Evolutionary conservation across 2,329 filamentous ascomycete genomes (phyloP).

Genomic region (Metarhizium album): DNA sequence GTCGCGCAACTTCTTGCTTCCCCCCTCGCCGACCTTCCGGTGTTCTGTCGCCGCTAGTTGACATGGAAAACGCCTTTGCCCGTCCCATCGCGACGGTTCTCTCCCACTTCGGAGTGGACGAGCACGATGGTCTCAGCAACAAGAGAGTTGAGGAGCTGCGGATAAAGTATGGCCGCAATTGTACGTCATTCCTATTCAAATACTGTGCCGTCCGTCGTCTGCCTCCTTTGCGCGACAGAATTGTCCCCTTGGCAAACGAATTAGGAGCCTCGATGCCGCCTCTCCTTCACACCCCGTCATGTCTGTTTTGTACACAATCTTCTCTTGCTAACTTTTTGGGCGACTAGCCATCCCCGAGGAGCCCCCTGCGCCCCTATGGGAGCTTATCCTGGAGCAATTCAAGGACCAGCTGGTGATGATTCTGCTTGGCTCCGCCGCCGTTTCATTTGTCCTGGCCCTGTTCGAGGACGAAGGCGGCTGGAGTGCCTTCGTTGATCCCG

Average conservation of each 20-base stretch:
- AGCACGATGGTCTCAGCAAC: conserved; percentile 44
- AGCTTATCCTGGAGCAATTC: conserved; percentile 96
- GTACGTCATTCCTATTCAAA: conserved; percentile 29
- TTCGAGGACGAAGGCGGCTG: conserved; percentile 90
- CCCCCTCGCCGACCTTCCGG: conserved; percentile 1
- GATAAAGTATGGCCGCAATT: conserved; percentile 54
- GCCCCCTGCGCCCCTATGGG: conserved; percentile 89
- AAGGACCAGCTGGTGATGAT: conserved; percentile 98
- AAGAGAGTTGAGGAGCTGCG: conserved; percentile 45
- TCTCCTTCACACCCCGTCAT: neutral
- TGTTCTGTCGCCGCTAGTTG: conserved; percentile 10
- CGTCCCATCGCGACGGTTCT: conserved; percentile 48
- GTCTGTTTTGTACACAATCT: conserved; percentile 2
- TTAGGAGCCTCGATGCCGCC: neutral
- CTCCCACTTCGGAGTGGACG: conserved; percentile 45
- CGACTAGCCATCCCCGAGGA: conserved; percentile 60
- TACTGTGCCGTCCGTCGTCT: conserved; percentile 4
- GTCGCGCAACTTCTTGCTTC: neutral
- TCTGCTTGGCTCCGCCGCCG: conserved; percentile 78
- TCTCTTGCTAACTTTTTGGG: neutral
- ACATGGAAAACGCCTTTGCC: conserved; percentile 55
- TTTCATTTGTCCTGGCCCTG: conserved; percentile 86
- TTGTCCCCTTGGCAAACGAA: neutral
- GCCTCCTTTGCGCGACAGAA: conserved; percentile 3
- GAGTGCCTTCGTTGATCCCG: conserved; percentile 94